Conservation (phyloP, 148 eudicot species). For the Suaeda aralocaspica region DNA sequence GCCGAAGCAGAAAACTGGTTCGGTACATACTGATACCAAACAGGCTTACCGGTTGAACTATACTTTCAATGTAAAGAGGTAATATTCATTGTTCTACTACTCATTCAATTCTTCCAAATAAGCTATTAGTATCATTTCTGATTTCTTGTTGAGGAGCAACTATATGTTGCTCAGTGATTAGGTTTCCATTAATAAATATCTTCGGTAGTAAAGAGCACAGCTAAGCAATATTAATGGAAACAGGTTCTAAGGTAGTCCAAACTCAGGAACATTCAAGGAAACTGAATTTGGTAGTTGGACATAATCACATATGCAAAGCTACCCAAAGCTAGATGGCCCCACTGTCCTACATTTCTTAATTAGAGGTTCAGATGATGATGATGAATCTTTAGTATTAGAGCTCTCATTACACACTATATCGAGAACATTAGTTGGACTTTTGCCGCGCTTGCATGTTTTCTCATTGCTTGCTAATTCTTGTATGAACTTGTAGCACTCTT, state of each 20-base stretch:
- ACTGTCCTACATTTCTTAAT: conserved; percentile 27
- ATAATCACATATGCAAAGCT: conserved; percentile 10
- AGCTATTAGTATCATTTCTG: neutral
- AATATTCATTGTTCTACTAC: neutral
- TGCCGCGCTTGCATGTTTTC: conserved; percentile 34
- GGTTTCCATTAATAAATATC: too few species aligned
- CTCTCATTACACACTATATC: conserved; percentile 15
- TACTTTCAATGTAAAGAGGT: too few species aligned
- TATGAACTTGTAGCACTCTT: conserved; percentile 55
- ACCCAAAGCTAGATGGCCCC: conserved; percentile 6
- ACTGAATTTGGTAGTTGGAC: neutral
- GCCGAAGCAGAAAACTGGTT: too few species aligned
- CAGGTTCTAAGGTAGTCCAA: too few species aligned
- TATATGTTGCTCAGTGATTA: too few species aligned
- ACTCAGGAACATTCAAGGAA: conserved; percentile 11
- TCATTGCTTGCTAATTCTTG: conserved; percentile 30
- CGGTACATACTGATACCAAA: too few species aligned
- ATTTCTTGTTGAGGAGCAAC: too few species aligned
- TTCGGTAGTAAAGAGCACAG: too few species aligned
- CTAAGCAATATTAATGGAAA: neutral
- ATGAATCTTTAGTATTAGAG: conserved; percentile 6
- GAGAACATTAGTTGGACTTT: conserved; percentile 53
- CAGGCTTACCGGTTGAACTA: too few species aligned
- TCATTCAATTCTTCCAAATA: neutral
- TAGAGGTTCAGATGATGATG: conserved; percentile 5